A percentile compares a stretch with the other conserved stretches of the same genome.
Evolutionary conservation across 768 basidiomycete species (phyloP).

Genomic region (Tubosaeta sp.): DNA sequence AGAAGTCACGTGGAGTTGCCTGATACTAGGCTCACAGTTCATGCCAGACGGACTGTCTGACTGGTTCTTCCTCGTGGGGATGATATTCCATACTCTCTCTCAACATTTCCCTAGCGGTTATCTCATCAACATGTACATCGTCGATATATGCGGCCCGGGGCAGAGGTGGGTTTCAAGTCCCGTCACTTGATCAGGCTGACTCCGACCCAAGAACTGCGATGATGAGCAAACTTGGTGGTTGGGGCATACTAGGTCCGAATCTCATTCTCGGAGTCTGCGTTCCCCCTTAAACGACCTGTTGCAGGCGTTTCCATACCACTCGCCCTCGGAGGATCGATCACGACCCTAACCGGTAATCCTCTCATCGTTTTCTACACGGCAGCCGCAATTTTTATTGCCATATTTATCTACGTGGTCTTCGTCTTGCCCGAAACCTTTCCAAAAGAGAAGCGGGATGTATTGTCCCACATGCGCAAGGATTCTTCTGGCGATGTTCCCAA

Average conservation of each 20-base stretch:
- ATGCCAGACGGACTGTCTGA: constrained; percentile 11
- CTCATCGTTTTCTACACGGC: constrained; percentile 21
- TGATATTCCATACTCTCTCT: constrained; percentile 15
- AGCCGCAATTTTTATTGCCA: constrained; percentile 7
- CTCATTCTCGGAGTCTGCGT: neutral
- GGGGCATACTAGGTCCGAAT: constrained; percentile 25
- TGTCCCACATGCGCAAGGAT: constrained; percentile 7
- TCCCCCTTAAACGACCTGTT: neutral
- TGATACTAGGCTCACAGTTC: constrained; percentile 16
- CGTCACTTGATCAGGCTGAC: constrained; percentile 5
- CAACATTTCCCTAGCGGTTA: constrained; percentile 9
- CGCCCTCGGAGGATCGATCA: constrained; percentile 28
- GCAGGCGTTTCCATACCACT: constrained; percentile 26
- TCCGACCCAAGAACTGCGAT: constrained; percentile 18
- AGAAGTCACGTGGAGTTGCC: constrained; percentile 8
- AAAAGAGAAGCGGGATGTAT: constrained; percentile 17
- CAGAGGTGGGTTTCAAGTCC: constrained; percentile 13
- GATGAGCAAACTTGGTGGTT: constrained; percentile 27
- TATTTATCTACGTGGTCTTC: constrained; percentile 19
- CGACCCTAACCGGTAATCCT: constrained; percentile 21
- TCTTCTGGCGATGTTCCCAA: neutral
- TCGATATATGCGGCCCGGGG: constrained; percentile 24
- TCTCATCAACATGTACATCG: constrained; percentile 25
- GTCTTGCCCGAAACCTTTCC: constrained; percentile 32
- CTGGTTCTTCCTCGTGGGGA: constrained; percentile 17